Percentiles rank a stretch among this genome's conserved stretches.
Conservation (phyloP, 495 filamentous ascomycete genomes). For the Podospora conica region DNA sequence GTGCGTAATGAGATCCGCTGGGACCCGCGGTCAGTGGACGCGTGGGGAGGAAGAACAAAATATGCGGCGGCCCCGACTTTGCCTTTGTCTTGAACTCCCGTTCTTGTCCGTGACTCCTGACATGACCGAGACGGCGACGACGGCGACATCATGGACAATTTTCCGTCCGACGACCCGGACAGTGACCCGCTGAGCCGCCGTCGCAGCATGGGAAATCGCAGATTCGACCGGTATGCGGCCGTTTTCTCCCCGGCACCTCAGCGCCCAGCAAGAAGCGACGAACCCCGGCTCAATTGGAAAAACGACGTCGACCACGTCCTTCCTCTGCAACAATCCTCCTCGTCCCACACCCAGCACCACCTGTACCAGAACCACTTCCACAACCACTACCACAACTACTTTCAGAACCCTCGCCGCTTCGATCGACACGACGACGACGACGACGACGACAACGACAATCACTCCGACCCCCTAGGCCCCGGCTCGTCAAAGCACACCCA, state of each 20-base stretch:
- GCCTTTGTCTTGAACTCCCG: too few relatives aligned
- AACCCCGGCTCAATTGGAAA: conserved; percentile 27
- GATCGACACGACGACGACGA: background rate
- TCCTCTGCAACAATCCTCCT: background rate
- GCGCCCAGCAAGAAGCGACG: conserved; percentile 13
- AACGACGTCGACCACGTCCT: background rate
- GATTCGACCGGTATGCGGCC: conserved; percentile 16
- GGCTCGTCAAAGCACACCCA: conserved; percentile 15
- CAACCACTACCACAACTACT: conserved; percentile 8
- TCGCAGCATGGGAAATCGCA: conserved; percentile 17
- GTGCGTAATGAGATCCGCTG: conserved; percentile 11
- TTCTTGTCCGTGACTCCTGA: too few relatives aligned
- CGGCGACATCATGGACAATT: conserved; percentile 1
- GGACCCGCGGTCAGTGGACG: conserved; percentile 1
- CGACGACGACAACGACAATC: background rate
- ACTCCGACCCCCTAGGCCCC: conserved; percentile 11
- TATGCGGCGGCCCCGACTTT: background rate
- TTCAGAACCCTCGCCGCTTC: background rate
- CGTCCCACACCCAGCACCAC: background rate
- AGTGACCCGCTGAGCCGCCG: conserved; percentile 3
- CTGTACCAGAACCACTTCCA: conserved; percentile 22
- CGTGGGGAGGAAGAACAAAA: conserved; percentile 15
- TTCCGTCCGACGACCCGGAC: conserved; percentile 8
- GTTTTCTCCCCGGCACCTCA: conserved; percentile 16
- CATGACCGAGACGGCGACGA: background rate